Conservation (phyloP, 129 eudicot genomes). For the Daucus carota region DH1_v3.0 NC_030383.2:58037501-58038000, state of each 20-base stretch:
- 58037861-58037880: constrained; percentile 83
- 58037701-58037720: constrained; percentile 78
- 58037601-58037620: constrained; percentile 83
- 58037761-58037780: background rate
- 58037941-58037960: background rate
- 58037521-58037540: constrained; percentile 14
- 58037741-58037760: constrained; percentile 21
- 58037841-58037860: constrained; percentile 67
- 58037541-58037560: constrained; percentile 92
- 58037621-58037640: constrained; percentile 77
- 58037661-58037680: constrained; percentile 32
- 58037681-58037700: constrained; percentile 50
- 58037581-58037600: constrained; percentile 63
- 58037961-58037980: background rate
- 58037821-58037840: background rate
- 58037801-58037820: background rate
- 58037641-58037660: constrained; percentile 42
- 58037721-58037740: constrained; percentile 58
- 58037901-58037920: constrained; percentile 95
- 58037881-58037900: constrained; percentile 94
- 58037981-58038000: background rate
- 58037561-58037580: constrained; percentile 66
- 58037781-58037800: background rate
- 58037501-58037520: background rate
- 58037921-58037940: constrained; percentile 44